Conservation (phyloP, 192 early-diverging fungal genomes). For the Coemansia interrupta region DNA sequence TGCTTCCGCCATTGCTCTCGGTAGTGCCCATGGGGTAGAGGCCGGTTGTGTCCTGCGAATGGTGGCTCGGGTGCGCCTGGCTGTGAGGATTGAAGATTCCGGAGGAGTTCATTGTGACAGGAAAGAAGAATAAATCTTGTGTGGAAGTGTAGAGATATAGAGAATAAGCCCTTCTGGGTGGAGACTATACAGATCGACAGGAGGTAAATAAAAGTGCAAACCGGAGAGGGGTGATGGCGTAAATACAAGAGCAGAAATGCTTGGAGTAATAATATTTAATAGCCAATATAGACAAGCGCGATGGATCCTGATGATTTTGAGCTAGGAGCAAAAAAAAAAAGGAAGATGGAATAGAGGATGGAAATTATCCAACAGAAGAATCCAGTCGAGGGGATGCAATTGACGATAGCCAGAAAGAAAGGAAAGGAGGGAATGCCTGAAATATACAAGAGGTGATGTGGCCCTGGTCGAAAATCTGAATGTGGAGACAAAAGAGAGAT, state of each 20-base stretch:
- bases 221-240: too few species aligned
- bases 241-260: slow-evolving; percentile 1
- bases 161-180: background rate
- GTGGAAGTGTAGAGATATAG: background rate
- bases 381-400: background rate
- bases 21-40: slow-evolving; percentile 27
- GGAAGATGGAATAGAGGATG: too few species aligned
- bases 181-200: background rate
- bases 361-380: background rate
- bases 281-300: too few species aligned
- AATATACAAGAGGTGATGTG: background rate
- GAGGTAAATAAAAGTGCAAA: background rate
- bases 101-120: too few species aligned
- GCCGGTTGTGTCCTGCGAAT: slow-evolving; percentile 12
- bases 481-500: too few species aligned
- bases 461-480: background rate
- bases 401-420: background rate
- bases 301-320: too few species aligned
- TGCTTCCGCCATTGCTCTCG: background rate
- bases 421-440: background rate
- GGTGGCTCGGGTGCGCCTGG: background rate
- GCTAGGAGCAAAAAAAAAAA: too few species aligned
- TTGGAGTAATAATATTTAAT: background rate
- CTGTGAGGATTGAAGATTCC: background rate
- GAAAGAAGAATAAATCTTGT: background rate